Conservation (phyloP, 1,284 basidiomycete genomes). For the Heliocybe sulcata region DNA sequence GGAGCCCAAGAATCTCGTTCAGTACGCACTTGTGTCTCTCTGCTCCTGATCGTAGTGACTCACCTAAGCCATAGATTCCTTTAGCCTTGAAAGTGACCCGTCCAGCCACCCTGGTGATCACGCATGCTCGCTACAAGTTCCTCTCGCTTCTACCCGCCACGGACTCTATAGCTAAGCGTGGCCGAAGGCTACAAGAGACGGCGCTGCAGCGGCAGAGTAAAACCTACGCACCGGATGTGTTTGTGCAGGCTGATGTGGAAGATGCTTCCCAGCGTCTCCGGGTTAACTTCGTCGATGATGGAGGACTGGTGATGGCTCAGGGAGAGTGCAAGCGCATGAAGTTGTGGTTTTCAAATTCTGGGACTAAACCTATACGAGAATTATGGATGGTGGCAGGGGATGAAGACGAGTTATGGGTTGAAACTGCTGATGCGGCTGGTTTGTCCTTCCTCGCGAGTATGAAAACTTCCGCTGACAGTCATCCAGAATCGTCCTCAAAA, state of each 20-base stretch:
- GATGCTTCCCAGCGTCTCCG: conserved; percentile 52
- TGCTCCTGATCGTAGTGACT: background rate
- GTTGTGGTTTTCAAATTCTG: conserved; percentile 57
- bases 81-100: conserved; percentile 46
- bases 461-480: background rate
- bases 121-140: conserved; percentile 56
- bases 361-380: conserved; percentile 48
- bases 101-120: conserved; percentile 46
- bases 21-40: conserved; percentile 28
- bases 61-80: conserved; percentile 40
- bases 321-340: conserved; percentile 52
- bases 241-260: conserved; percentile 50
- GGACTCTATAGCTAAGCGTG: conserved; percentile 58
- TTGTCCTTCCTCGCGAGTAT: background rate
- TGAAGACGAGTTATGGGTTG: conserved; percentile 58
- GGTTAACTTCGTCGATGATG: conserved; percentile 47
- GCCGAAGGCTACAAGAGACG: conserved; percentile 64
- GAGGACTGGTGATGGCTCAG: conserved; percentile 42
- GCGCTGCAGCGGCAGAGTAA: conserved; percentile 55
- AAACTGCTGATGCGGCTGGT: conserved; percentile 8
- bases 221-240: conserved; percentile 58
- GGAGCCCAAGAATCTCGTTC: conserved; percentile 49
- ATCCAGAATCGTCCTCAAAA: background rate
- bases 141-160: conserved; percentile 53
- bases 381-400: conserved; percentile 58